These are phyloP conservation scores for Udeniomyces megalosporus DNA, from an alignment of 768 basidiomycete species.

Conservation along the genomic window DNA sequence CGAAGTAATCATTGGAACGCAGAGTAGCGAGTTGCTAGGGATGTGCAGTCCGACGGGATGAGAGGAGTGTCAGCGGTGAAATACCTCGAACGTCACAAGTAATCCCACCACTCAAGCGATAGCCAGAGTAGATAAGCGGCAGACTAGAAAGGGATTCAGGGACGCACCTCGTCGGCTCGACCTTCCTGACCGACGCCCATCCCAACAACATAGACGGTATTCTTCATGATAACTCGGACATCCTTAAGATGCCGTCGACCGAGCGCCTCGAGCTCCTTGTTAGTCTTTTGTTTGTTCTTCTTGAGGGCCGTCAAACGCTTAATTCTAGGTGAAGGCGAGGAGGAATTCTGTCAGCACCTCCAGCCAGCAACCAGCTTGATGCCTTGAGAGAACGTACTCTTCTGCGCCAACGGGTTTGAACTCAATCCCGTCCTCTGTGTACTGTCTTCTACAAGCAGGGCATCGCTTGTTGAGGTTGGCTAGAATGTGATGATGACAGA, in stretches of 20 bases:
- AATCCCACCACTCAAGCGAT: neutral
- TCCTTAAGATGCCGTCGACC: constrained; percentile 76
- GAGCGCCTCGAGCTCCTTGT: constrained; percentile 78
- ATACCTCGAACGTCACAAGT: too few species aligned
- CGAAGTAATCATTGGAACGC: constrained; percentile 90
- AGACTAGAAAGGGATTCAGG: neutral
- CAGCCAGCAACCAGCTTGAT: too few species aligned
- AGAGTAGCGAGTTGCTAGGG: constrained; percentile 47
- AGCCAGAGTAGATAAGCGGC: too few species aligned
- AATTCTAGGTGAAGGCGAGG: constrained; percentile 40
- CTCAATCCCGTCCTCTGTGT: constrained; percentile 81
- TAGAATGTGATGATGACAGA: constrained; percentile 98
- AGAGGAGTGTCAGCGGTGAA: neutral
- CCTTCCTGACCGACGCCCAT: constrained; percentile 57
- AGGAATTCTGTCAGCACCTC: too few species aligned
- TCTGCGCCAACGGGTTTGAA: constrained; percentile 89
- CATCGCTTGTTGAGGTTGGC: constrained; percentile 89
- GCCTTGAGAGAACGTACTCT: constrained; percentile 48
- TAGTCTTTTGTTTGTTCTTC: constrained; percentile 82
- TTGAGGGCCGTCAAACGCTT: constrained; percentile 90
- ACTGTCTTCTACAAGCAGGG: constrained; percentile 85
- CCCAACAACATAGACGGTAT: constrained; percentile 88
- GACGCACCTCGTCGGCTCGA: constrained; percentile 83
- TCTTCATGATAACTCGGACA: constrained; percentile 90
- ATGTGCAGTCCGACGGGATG: constrained; percentile 1